Evolutionary conservation across 2,329 filamentous ascomycete species (phyloP).

Genomic region (Neurospora sp.): DNA sequence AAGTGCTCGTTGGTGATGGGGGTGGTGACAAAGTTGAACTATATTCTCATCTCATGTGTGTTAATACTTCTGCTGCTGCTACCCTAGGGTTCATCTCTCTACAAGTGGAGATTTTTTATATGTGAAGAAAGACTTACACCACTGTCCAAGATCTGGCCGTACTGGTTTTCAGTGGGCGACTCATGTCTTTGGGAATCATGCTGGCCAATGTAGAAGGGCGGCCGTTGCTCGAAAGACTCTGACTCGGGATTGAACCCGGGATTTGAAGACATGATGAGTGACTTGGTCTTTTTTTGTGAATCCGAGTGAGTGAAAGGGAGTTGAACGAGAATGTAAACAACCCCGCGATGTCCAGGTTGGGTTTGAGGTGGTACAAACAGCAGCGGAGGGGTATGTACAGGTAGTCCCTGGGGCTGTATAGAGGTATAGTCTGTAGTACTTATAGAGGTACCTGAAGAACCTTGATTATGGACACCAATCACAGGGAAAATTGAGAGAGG

Average conservation of each 20-base stretch:
- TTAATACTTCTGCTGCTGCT: conserved; percentile 7
- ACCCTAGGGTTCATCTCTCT: not conserved
- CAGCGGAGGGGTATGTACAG: not conserved
- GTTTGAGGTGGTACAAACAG: not conserved
- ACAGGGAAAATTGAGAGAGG: not conserved
- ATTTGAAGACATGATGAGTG: conserved; percentile 13
- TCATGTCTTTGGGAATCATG: conserved; percentile 56
- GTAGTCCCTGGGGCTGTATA: not conserved
- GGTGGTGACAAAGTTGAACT: conserved; percentile 73
- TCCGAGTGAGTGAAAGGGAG: not conserved
- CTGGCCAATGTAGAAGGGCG: conserved; percentile 59
- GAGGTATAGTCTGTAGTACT: not conserved
- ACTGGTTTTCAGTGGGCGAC: conserved; percentile 53
- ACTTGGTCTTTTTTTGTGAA: not conserved
- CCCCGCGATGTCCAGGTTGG: not conserved
- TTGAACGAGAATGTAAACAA: not conserved
- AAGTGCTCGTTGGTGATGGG: conserved; percentile 70
- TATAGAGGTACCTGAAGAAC: not conserved
- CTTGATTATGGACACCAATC: not conserved
- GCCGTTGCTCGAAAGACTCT: conserved; percentile 24
- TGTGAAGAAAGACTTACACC: conserved; percentile 43
- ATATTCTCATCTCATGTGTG: conserved; percentile 8
- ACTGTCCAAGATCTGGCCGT: conserved; percentile 56
- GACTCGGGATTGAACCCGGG: conserved; percentile 20
- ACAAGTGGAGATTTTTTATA: conserved; percentile 4